Percentiles rank a stretch among this genome's conserved stretches.
Evolutionary conservation across 768 basidiomycete genomes (phyloP).

Genomic region (Tylopilus subfusipes): DNA sequence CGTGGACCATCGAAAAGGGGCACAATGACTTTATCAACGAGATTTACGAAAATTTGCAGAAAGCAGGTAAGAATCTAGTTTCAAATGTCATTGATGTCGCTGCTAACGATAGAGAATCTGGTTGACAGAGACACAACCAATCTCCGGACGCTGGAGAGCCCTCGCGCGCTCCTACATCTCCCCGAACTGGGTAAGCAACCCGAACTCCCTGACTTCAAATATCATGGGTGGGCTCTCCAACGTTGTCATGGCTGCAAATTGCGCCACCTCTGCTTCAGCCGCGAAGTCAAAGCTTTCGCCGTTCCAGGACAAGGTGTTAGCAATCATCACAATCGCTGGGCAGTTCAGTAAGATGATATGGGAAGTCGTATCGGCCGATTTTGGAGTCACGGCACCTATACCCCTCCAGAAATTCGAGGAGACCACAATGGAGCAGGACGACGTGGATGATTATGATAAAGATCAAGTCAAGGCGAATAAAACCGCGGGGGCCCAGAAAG

Average conservation of each 20-base stretch:
- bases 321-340: slow-evolving; percentile 1
- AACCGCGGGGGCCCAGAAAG: neutral
- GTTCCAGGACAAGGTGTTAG: slow-evolving; percentile 2
- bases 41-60: slow-evolving; percentile 9
- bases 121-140: slow-evolving; percentile 5
- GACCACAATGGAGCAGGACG: slow-evolving; percentile 11
- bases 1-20: slow-evolving; percentile 10
- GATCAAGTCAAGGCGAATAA: neutral
- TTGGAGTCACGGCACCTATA: neutral
- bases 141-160: slow-evolving; percentile 12
- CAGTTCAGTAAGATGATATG: slow-evolving; percentile 9
- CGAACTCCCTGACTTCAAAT: neutral
- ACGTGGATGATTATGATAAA: neutral
- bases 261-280: neutral
- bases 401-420: slow-evolving; percentile 1
- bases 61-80: neutral
- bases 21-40: neutral
- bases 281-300: slow-evolving; percentile 1
- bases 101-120: neutral
- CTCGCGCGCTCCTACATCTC: slow-evolving; percentile 9
- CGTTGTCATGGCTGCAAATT: slow-evolving; percentile 8
- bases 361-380: slow-evolving; percentile 6
- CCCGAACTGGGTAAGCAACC: neutral
- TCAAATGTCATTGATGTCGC: neutral
- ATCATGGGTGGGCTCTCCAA: slow-evolving; percentile 1